phyloP scores from a whole-genome alignment of 2,329 filamentous ascomycete species.

The Aspergillus tamarii region DNA sequence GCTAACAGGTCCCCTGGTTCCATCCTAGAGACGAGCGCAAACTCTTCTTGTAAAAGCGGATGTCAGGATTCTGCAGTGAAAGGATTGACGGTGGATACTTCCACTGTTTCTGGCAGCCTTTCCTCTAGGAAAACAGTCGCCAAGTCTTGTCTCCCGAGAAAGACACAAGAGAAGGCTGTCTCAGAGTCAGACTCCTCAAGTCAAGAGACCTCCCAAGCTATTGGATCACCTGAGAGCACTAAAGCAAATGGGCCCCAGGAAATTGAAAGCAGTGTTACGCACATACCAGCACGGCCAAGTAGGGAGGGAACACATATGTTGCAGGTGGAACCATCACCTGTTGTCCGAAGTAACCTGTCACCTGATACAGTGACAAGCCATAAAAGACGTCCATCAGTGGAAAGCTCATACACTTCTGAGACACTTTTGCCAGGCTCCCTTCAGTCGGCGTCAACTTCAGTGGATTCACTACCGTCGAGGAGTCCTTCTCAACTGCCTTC shows the following conservation, averaged over 20 bases:
- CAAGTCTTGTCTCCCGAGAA: constrained; percentile 51
- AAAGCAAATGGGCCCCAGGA: not conserved
- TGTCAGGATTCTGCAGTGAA: not conserved
- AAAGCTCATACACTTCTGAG: constrained; percentile 43
- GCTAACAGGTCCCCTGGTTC: constrained; percentile 18
- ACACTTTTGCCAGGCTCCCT: constrained; percentile 28
- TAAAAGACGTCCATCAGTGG: constrained; percentile 54
- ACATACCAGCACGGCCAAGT: constrained; percentile 65
- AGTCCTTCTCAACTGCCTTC: constrained; percentile 37
- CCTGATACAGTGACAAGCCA: constrained; percentile 53
- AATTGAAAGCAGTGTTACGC: constrained; percentile 24
- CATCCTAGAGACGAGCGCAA: constrained; percentile 14
- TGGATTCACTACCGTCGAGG: constrained; percentile 43
- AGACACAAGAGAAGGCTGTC: constrained; percentile 36
- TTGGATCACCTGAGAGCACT: not conserved
- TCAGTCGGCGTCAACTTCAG: constrained; percentile 40
- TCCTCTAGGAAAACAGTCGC: constrained; percentile 66
- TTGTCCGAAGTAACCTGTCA: constrained; percentile 61
- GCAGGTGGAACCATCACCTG: constrained; percentile 55
- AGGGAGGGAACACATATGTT: constrained; percentile 69
- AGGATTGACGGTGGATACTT: not conserved
- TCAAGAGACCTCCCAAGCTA: not conserved
- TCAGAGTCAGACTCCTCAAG: not conserved
- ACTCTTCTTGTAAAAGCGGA: constrained; percentile 12
- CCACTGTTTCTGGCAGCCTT: constrained; percentile 56